phyloP scores from a whole-genome alignment of 202 grass and related monocot genomes.

The Carex sylvatica region DNA sequence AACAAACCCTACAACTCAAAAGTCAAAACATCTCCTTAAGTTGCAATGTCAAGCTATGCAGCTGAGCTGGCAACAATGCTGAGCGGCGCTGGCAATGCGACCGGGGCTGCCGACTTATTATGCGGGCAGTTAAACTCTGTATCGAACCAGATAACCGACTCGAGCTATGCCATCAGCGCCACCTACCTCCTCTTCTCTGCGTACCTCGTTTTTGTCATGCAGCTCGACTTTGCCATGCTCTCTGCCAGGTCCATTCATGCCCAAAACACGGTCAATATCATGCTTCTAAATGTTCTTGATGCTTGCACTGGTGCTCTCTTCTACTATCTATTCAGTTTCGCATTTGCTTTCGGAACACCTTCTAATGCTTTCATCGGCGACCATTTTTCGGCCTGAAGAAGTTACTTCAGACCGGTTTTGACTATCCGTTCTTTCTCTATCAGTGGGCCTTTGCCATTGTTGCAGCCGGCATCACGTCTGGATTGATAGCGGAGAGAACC shows the following conservation, averaged over 20 bases:
- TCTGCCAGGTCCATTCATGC: slow-evolving; percentile 68
- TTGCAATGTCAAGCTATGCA: slow-evolving; percentile 49
- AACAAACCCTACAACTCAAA: background rate
- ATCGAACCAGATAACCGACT: slow-evolving; percentile 49
- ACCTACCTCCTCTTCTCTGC: slow-evolving; percentile 81
- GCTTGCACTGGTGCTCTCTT: slow-evolving; percentile 64
- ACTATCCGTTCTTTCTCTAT: slow-evolving; percentile 76
- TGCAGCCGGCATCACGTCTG: slow-evolving; percentile 78
- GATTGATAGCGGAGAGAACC: slow-evolving; percentile 72
- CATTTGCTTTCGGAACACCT: slow-evolving; percentile 63
- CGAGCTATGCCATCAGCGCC: slow-evolving; percentile 42
- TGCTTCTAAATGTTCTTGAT: slow-evolving; percentile 80
- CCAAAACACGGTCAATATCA: slow-evolving; percentile 83
- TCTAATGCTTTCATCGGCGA: slow-evolving; percentile 77
- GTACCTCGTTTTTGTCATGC: slow-evolving; percentile 76
- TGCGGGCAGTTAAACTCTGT: slow-evolving; percentile 21
- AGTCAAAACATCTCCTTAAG: background rate
- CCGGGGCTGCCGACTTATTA: slow-evolving; percentile 35
- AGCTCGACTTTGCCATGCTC: slow-evolving; percentile 84
- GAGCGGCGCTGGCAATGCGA: slow-evolving; percentile 51
- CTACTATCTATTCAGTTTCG: slow-evolving; percentile 82
- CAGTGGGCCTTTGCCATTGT: slow-evolving; percentile 93
- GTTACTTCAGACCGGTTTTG: slow-evolving; percentile 39
- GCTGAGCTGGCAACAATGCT: slow-evolving; percentile 55
- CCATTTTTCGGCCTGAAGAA: slow-evolving; percentile 61